Base-by-base conservation (phyloP, 257 asterid species). In the Nicotiana tabacum region DNA sequence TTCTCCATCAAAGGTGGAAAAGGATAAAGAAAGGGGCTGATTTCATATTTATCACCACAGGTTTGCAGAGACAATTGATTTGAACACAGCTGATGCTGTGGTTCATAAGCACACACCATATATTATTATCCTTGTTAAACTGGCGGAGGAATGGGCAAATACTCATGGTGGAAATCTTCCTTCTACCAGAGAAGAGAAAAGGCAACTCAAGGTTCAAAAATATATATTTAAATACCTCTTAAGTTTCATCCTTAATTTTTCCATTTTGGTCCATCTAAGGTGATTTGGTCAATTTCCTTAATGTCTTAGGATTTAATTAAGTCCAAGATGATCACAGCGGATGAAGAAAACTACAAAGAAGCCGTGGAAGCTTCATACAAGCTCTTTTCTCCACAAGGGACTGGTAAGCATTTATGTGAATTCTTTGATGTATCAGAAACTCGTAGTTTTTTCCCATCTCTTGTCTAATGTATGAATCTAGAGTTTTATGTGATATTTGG, bases 321-420 rank as follows among this genome's bases (percentile, higher is more conserved):
- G 92, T 83, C 92, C 85, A 93, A 87, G 90, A 96, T 88, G 97
- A 88, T 84, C 84, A 90, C 94, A 65, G 69, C 84, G 9, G 99
- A 96, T 87, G 99, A 96, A 87, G 99, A 94, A 85, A 94, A 96
- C 87, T 96, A 92, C 87, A 96, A 90, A 85, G 99, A 96, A 91
- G 99, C 99, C 78, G 88, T 92, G 27, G 97, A 94, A 72, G 98
- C 97, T 85, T 92, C 98, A 70, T 94, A 88, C 86, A 96, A 96
- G 89, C 92, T 96, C 61, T 96, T 92, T 88, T 89, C 97, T 83
- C 92, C 97, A 78, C 90, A 72, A 90, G 99, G 98, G 89, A 93
- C 94, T 76, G 92, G 99, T 96, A 91, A 91, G 98, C 90, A 4
- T 64, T 37, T 18, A 21, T 74, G 35, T 74, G 62, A 27, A 48